Percentiles rank a stretch among this genome's conserved stretches.
Evolutionary conservation across 768 basidiomycete species (phyloP).

Genomic region (Russula vinacea): DNA sequence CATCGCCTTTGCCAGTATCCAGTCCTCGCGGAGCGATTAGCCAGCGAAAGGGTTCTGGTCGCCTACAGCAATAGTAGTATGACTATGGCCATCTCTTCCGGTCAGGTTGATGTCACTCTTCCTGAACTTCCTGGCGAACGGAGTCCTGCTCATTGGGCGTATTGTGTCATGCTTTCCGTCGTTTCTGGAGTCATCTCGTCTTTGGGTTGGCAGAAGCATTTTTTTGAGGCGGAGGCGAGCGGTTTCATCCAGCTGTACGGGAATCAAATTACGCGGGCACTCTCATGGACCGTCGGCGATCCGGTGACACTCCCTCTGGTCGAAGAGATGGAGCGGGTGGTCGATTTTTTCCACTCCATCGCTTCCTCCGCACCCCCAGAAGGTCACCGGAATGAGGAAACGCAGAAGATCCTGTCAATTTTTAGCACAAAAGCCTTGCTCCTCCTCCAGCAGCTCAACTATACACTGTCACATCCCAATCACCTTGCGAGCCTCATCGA

Average conservation of each 20-base stretch:
- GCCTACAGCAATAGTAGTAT: slow-evolving; percentile 84
- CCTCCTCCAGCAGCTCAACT: slow-evolving; percentile 84
- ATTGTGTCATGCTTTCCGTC: slow-evolving; percentile 81
- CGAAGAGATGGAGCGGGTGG: slow-evolving; percentile 80
- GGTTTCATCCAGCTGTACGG: slow-evolving; percentile 84
- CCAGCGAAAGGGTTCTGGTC: slow-evolving; percentile 73
- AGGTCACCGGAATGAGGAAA: slow-evolving; percentile 47
- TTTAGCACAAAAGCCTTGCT: slow-evolving; percentile 67
- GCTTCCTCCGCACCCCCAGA: slow-evolving; percentile 53
- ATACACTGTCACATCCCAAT: slow-evolving; percentile 87
- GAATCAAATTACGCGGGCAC: slow-evolving; percentile 68
- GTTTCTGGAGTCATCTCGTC: slow-evolving; percentile 67
- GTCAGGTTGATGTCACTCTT: slow-evolving; percentile 61
- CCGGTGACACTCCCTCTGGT: slow-evolving; percentile 71
- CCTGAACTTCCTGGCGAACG: slow-evolving; percentile 72
- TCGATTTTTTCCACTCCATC: slow-evolving; percentile 74
- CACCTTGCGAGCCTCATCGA: slow-evolving; percentile 80
- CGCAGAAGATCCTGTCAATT: slow-evolving; percentile 61
- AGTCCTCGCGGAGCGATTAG: slow-evolving; percentile 81
- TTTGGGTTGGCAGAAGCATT: slow-evolving; percentile 63
- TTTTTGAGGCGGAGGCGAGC: slow-evolving; percentile 80
- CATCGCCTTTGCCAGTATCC: slow-evolving; percentile 73
- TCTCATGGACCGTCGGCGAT: slow-evolving; percentile 81
- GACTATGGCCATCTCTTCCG: slow-evolving; percentile 70
- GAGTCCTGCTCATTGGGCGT: slow-evolving; percentile 74